Conservation (phyloP, 441 rosid genomes). For the Pelargonium fulgidum region DNA sequence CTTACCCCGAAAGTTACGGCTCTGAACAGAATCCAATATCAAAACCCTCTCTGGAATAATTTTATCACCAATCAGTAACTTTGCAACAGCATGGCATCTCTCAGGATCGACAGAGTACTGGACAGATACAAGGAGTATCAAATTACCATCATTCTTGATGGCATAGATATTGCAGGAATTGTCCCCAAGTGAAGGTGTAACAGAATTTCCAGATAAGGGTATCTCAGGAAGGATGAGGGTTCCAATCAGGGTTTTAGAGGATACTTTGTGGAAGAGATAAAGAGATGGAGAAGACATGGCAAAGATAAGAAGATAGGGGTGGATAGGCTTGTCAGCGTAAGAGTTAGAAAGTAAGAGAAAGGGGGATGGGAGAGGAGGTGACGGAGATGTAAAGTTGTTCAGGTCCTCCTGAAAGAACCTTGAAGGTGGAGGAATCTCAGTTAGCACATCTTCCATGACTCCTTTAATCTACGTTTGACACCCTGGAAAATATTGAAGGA, state of each 20-base stretch:
- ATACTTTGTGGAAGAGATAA: slow-evolving; percentile 42
- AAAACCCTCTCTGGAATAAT: slow-evolving; percentile 64
- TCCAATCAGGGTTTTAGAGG: slow-evolving; percentile 62
- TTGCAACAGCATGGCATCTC: slow-evolving; percentile 61
- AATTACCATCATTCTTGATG: slow-evolving; percentile 30
- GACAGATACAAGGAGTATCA: slow-evolving; percentile 46
- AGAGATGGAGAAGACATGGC: slow-evolving; percentile 67
- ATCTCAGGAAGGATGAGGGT: slow-evolving; percentile 74
- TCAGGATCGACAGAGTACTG: slow-evolving; percentile 66
- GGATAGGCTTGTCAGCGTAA: slow-evolving; percentile 45
- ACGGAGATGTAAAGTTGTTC: slow-evolving; percentile 57
- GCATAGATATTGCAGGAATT: slow-evolving; percentile 78
- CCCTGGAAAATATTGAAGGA: slow-evolving; percentile 22
- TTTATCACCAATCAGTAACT: slow-evolving; percentile 54
- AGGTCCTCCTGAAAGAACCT: slow-evolving; percentile 94
- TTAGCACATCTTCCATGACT: slow-evolving; percentile 83
- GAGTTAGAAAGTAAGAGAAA: slow-evolving; percentile 55
- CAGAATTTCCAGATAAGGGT: slow-evolving; percentile 54
- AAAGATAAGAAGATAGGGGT: slow-evolving; percentile 62
- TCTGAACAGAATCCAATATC: slow-evolving; percentile 69
- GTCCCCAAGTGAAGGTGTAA: slow-evolving; percentile 60
- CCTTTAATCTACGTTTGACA: slow-evolving; percentile 17
- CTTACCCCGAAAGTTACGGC: slow-evolving; percentile 69
- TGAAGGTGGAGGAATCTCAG: slow-evolving; percentile 91
- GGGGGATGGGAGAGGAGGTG: slow-evolving; percentile 56